Conservation (phyloP, 257 asterid genomes). For the Mitragyna speciosa region DNA sequence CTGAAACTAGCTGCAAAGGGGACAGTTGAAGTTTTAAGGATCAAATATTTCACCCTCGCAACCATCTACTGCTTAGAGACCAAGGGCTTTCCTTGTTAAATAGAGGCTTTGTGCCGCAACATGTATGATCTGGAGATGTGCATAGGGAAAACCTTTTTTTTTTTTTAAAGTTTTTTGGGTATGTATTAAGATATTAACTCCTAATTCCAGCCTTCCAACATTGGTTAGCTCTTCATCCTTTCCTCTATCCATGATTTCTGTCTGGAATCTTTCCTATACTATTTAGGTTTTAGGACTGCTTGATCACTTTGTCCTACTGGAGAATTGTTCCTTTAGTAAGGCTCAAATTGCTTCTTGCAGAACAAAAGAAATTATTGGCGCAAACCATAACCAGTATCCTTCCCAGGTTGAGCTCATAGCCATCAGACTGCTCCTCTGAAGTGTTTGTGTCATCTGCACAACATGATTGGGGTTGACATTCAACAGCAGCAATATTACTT, state of each 20-base stretch:
- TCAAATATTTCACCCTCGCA: background rate
- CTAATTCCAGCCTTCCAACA: background rate
- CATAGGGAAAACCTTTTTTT: background rate
- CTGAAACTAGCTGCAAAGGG: background rate
- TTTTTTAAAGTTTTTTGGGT: background rate
- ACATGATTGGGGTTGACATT: background rate
- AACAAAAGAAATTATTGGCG: background rate
- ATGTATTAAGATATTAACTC: background rate
- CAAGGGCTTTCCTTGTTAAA: background rate
- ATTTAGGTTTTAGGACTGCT: background rate
- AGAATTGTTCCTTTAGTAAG: background rate
- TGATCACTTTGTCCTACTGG: background rate
- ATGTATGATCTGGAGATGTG: background rate
- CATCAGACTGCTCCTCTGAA: background rate
- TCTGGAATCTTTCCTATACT: background rate
- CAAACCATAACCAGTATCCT: background rate
- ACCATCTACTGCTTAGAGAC: background rate
- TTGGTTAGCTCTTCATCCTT: background rate
- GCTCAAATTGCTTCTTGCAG: conserved; percentile 7
- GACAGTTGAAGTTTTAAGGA: background rate
- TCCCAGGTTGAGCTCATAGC: background rate
- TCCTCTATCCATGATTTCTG: background rate
- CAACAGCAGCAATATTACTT: background rate
- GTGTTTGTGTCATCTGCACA: background rate
- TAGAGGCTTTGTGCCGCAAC: background rate